Conservation (phyloP, 1,284 basidiomycete species). For the Earliella scabrosa region DNA sequence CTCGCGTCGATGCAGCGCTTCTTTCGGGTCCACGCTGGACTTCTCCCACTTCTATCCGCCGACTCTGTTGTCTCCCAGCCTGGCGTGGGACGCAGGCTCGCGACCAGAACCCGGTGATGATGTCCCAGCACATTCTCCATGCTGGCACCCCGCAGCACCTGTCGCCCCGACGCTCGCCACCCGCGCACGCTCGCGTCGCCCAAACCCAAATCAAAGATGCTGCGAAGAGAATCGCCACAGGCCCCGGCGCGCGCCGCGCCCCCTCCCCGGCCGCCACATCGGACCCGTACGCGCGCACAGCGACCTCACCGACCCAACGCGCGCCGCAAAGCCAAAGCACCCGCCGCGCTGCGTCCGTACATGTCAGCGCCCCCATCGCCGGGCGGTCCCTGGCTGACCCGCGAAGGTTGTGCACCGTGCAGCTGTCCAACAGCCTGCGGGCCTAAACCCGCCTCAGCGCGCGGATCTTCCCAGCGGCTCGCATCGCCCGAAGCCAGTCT, state of each 20-base stretch:
- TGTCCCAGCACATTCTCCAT: too few relatives aligned
- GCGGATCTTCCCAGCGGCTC: conserved; percentile 4
- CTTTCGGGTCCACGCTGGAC: neutral
- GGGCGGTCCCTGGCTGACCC: neutral
- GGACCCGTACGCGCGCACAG: too few relatives aligned
- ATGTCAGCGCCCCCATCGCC: too few relatives aligned
- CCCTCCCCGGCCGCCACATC: too few relatives aligned
- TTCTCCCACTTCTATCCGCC: neutral
- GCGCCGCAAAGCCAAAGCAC: too few relatives aligned
- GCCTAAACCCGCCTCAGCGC: neutral
- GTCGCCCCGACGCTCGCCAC: too few relatives aligned
- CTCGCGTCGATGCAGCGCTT: neutral
- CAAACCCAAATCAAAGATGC: too few relatives aligned
- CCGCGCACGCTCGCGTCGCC: too few relatives aligned
- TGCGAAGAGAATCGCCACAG: too few relatives aligned
- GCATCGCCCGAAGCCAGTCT: neutral
- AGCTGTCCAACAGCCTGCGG: neutral
- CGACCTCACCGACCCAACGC: neutral
- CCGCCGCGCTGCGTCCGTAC: too few relatives aligned
- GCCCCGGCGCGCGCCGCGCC: too few relatives aligned
- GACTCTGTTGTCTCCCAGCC: neutral
- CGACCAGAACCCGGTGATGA: neutral
- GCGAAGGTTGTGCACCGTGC: neutral
- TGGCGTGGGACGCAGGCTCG: neutral
- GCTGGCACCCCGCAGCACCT: neutral